These are phyloP conservation scores for Syzygium malaccense DNA, from an alignment of 441 rosid genomes.

Conservation along the genomic window DNA sequence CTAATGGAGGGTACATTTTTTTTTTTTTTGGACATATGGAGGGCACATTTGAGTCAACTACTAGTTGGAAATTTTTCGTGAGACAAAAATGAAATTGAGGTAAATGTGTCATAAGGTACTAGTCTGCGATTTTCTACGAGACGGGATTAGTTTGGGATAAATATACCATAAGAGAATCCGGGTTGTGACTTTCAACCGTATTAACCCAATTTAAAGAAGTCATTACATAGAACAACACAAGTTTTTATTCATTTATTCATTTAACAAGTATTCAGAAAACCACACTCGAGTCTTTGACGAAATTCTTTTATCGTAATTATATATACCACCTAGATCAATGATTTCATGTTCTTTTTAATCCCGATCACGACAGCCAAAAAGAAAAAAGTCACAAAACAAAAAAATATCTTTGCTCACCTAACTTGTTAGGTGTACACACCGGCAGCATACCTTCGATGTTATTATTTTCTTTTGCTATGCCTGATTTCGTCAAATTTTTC, in stretches of 20 bases:
- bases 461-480: neutral
- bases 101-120: neutral
- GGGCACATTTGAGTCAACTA: neutral
- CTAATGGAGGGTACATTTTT: neutral
- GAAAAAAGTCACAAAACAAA: neutral
- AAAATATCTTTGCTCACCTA: neutral
- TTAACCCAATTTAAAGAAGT: neutral
- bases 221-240: neutral
- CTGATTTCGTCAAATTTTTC: neutral
- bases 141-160: neutral
- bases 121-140: neutral
- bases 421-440: neutral
- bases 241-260: neutral
- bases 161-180: rapidly evolving
- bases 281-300: neutral
- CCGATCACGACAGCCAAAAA: neutral
- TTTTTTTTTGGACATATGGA: too few species aligned
- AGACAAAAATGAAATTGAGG: neutral
- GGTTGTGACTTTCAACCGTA: neutral
- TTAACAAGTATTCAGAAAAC: neutral
- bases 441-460: neutral
- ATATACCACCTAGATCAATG: neutral
- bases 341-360: neutral
- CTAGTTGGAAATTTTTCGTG: neutral
- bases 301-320: neutral